Base-by-base conservation (phyloP, 164 flowering plant genomes). In the Nymphaea thermarum region DNA sequence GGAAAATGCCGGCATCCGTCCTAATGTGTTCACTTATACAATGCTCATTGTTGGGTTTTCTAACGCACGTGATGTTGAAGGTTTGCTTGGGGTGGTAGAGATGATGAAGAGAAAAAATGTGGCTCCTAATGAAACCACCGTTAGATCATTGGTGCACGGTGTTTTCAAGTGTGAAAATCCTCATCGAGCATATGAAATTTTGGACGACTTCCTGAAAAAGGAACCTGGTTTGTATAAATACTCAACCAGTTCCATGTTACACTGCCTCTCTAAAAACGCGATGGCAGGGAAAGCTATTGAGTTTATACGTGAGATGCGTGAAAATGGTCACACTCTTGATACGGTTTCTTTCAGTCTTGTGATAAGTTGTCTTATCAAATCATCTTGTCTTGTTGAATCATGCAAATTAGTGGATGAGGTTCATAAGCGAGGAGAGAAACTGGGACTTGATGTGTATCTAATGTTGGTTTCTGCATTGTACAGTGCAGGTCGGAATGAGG, bases 111-210 rank as follows among this genome's bases (percentile, higher is more conserved):
- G 68, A 70, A 86, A 80, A 76, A 85, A 83, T 65, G 81, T 94
- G 25, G 65, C 11, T 66, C 95, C 95, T 3, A 87, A 75, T 82
- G 97, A 86, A 73, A 95, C 96, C 18, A 89, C 97, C 36, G 77
- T 80, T 70, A 85, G 97, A 70, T 83, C 98, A n/a, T 80, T 91
- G 79, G 80, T 89, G 71, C 85, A 89, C 74, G 97, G 98, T 16
- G 80, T 82, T 6, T 89, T 94, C 68, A 86, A 89, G 55, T 76
- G 80, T 69, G 63, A 71, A 67, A 72, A 71, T 6, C 82, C 90
- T 3, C 15, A 44, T 6, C 63, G 79, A 70, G 98, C 95, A 12
- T 83, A 87, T 72, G 74, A 84, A 68, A 57, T 82, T 70, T 70
- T 89, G 18, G 68, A 70, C 42, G 68, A 53, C 0, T 85, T 81